Evolutionary conservation across 129 eudicot genomes (phyloP).

Genomic region (Arctium lappa): DNA sequence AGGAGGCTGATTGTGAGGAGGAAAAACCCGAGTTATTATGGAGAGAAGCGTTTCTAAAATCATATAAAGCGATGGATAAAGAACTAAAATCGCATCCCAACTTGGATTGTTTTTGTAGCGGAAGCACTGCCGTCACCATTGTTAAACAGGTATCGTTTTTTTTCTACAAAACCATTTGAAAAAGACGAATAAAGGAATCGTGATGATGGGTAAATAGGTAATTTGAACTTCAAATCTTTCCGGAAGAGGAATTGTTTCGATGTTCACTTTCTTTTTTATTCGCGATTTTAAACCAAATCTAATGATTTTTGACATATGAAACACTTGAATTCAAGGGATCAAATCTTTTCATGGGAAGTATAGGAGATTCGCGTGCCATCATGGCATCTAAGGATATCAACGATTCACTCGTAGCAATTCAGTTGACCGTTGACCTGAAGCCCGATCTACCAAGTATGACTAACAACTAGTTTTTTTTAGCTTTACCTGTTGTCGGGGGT

Average conservation of each 20-base stretch:
- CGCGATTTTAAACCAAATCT: not conserved
- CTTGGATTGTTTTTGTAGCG: slow-evolving; percentile 95
- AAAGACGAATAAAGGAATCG: not conserved
- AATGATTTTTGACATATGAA: not conserved
- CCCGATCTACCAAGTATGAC: slow-evolving; percentile 93
- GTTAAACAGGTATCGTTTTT: slow-evolving; percentile 68
- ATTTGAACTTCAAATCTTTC: not conserved
- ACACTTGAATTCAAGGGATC: slow-evolving; percentile 50
- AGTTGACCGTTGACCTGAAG: slow-evolving; percentile 96
- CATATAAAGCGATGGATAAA: slow-evolving; percentile 92
- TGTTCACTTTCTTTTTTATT: not conserved
- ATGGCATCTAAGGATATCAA: slow-evolving; percentile 72
- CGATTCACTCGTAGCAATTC: slow-evolving; percentile 63
- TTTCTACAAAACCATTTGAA: not conserved
- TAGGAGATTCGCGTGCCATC: slow-evolving; percentile 97
- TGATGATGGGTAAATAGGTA: not conserved
- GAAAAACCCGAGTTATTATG: slow-evolving; percentile 57
- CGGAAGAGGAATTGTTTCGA: not conserved
- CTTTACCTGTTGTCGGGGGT: not conserved
- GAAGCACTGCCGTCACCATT: slow-evolving; percentile 90
- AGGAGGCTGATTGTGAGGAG: slow-evolving; percentile 59
- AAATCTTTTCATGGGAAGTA: slow-evolving; percentile 78
- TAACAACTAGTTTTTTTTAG: not conserved
- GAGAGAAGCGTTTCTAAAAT: slow-evolving; percentile 88
- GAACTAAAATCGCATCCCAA: slow-evolving; percentile 85